Percentiles rank a stretch among this genome's conserved stretches.
Evolutionary conservation across 2,329 filamentous ascomycete genomes (phyloP).

Genomic region (Pseudogymnoascus sp.): DNA sequence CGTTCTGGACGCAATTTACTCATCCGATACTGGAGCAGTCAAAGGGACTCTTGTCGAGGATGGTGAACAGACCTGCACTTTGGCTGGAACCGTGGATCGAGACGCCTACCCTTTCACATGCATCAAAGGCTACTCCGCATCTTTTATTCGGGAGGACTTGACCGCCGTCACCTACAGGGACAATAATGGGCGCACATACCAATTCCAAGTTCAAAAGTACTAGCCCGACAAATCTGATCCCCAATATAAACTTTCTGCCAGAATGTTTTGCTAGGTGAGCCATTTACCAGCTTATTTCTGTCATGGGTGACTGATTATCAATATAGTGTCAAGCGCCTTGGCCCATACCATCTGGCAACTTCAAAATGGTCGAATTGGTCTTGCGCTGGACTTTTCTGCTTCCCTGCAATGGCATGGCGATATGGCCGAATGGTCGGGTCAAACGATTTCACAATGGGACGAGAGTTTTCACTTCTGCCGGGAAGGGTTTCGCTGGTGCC

Average conservation of each 20-base stretch:
- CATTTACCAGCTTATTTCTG: background rate
- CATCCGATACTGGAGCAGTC: too few relatives aligned
- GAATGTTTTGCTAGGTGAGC: background rate
- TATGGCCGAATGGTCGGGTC: background rate
- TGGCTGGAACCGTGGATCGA: too few relatives aligned
- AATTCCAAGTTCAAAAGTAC: too few relatives aligned
- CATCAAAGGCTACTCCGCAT: too few relatives aligned
- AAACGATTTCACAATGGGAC: background rate
- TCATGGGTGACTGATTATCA: background rate
- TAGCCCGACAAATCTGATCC: too few relatives aligned
- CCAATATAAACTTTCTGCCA: background rate
- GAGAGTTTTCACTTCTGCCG: background rate
- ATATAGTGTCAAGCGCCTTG: background rate
- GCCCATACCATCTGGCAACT: background rate
- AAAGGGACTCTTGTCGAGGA: too few relatives aligned
- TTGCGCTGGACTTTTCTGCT: background rate
- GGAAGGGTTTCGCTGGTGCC: background rate
- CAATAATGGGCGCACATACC: too few relatives aligned
- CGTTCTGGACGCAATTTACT: too few relatives aligned
- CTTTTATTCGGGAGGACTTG: too few relatives aligned
- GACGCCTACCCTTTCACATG: too few relatives aligned
- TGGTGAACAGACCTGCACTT: too few relatives aligned
- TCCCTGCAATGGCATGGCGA: background rate
- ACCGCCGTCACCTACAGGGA: too few relatives aligned
- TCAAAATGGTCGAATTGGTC: background rate